Conservation (phyloP, 495 filamentous ascomycete species). For the Extremus antarcticus region DNA sequence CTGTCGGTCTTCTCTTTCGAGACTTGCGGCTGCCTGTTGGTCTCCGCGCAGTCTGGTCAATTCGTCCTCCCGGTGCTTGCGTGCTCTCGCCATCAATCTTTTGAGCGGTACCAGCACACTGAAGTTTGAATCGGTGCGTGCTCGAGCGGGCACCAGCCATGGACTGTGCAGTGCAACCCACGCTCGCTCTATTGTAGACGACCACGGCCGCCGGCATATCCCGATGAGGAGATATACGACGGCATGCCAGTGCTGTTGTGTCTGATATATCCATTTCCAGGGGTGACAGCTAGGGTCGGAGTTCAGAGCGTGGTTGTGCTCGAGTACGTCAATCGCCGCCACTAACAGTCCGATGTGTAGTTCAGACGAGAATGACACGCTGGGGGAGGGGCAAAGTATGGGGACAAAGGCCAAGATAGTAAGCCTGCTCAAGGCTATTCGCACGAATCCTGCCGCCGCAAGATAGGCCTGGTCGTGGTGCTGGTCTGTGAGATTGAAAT, state of each 20-base stretch:
- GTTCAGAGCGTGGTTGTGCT: slow-evolving; percentile 45
- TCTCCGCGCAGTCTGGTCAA: slow-evolving; percentile 31
- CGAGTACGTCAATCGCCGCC: slow-evolving; percentile 42
- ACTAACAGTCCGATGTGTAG: slow-evolving; percentile 33
- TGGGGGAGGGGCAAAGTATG: slow-evolving; percentile 25
- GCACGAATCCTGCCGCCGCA: slow-evolving; percentile 34
- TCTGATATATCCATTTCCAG: slow-evolving; percentile 52
- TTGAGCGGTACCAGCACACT: slow-evolving; percentile 45
- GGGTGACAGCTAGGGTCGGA: slow-evolving; percentile 35
- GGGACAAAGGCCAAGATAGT: slow-evolving; percentile 38
- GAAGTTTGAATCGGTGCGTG: slow-evolving; percentile 30
- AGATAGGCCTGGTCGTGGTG: slow-evolving; percentile 33
- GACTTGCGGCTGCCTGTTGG: slow-evolving; percentile 18
- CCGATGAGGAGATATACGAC: slow-evolving; percentile 45
- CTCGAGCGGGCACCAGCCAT: slow-evolving; percentile 36
- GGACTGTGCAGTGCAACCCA: slow-evolving; percentile 43
- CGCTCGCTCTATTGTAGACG: slow-evolving; percentile 41
- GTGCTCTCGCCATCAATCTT: slow-evolving; percentile 41
- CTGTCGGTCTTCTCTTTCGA: slow-evolving; percentile 29
- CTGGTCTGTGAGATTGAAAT: slow-evolving; percentile 33
- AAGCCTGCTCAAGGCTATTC: slow-evolving; percentile 38
- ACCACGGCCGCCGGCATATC: slow-evolving; percentile 39
- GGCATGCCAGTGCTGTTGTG: slow-evolving; percentile 52
- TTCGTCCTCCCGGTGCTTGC: slow-evolving; percentile 35
- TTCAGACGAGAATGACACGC: slow-evolving; percentile 28